Evolutionary conservation across 495 filamentous ascomycete species (phyloP).

Genomic region (Eremomyces bilateralis): DNA sequence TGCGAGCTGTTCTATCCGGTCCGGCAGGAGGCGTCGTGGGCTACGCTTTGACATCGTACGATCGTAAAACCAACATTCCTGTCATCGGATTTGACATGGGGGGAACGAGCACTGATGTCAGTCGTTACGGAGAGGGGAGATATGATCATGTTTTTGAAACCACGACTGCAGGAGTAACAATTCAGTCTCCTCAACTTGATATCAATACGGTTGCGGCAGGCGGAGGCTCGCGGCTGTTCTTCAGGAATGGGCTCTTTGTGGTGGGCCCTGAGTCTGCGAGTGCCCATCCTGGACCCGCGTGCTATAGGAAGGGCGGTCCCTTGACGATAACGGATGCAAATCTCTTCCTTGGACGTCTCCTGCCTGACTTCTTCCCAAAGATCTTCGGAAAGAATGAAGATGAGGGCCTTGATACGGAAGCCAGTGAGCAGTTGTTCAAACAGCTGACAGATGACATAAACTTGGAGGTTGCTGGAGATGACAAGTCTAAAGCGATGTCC

Average conservation of each 20-base stretch:
- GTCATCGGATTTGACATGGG: slow-evolving; percentile 97
- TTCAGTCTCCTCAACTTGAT: slow-evolving; percentile 87
- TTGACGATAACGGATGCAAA: slow-evolving; percentile 91
- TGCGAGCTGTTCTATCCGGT: slow-evolving; percentile 57
- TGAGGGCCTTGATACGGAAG: slow-evolving; percentile 59
- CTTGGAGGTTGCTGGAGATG: slow-evolving; percentile 24
- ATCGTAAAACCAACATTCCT: slow-evolving; percentile 62
- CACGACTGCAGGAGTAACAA: slow-evolving; percentile 84
- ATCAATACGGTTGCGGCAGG: slow-evolving; percentile 96
- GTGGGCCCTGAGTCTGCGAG: slow-evolving; percentile 87
- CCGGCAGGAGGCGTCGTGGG: slow-evolving; percentile 65
- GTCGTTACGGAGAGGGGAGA: slow-evolving; percentile 66
- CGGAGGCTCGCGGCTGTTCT: slow-evolving; percentile 76
- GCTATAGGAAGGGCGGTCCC: slow-evolving; percentile 86
- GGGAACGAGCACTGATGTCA: slow-evolving; percentile 89
- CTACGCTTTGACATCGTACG: slow-evolving; percentile 85
- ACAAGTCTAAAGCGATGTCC: slow-evolving; percentile 47
- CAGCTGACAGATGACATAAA: slow-evolving; percentile 66
- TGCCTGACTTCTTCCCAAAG: slow-evolving; percentile 92
- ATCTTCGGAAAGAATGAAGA: slow-evolving; percentile 90
- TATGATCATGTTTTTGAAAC: slow-evolving; percentile 97
- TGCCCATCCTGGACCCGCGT: slow-evolving; percentile 83
- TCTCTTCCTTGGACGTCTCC: slow-evolving; percentile 61
- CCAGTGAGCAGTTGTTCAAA: slow-evolving; percentile 53
- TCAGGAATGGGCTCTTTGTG: slow-evolving; percentile 84